Evolutionary conservation across 1,284 basidiomycete species (phyloP), one percentile per base, ranked within the genome.

Genomic region (Apiotrichum laibachii): DNA sequence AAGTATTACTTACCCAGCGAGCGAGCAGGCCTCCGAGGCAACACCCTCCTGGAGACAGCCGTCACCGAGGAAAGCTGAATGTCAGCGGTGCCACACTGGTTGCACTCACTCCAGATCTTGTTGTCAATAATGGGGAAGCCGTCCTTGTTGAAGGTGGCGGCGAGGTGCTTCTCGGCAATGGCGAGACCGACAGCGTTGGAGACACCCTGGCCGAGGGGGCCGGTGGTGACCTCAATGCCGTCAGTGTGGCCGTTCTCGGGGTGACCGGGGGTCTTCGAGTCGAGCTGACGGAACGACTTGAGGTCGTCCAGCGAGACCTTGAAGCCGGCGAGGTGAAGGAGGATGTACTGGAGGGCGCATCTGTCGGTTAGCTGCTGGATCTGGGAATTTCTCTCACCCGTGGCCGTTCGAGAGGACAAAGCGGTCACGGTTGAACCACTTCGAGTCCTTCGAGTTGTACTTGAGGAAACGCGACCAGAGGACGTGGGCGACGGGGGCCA

Each of bases 1-100:
- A 10, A 42, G 26, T 7, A 43, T 4, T 6, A 70, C 73, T 45
- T 46, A 75, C 72, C 82, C 93, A 62, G 92, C 93, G 65, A 96
- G 84, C 73, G 90, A 92, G 65, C 88, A 88, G 33, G 93, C 91
- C 79, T 97, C 93, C 67, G 85, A 85, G 22, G 92, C 84, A 69
- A 97, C 87, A 84, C 93, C 93, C 80, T 97, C 93, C 88, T 93
- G 92, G 66, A 97, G 83, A 81, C 93, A 96, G 59, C 93, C 93
- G 79, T 97, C 93, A 76, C 93, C 93, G 61, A 86, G 84, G 82
- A 96, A 93, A 55, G 87, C 89, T 90, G 60, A 22, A 67, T 66
- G 50, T 69, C 34, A 63, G 52, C 40, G 35, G 33, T 31, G 11
- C 31, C 49, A 26, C 26, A 39, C 2, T 16, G 3, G 15, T 3